Evolutionary conservation across 2,329 filamentous ascomycete species (phyloP).

Genomic region (Fusarium nelsonii): DNA sequence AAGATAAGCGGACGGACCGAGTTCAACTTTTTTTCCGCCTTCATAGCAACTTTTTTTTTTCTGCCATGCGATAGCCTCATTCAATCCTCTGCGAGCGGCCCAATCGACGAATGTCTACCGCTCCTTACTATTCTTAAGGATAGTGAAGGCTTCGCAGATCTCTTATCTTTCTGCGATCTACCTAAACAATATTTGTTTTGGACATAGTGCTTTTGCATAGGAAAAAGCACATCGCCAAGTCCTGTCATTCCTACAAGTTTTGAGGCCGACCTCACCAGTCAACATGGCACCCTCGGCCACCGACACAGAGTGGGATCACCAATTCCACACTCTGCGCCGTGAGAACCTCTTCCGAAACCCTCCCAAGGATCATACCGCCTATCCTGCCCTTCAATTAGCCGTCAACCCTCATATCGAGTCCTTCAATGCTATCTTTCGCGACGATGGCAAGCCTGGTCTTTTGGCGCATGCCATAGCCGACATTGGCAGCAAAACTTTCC

Average conservation of each 20-base stretch:
- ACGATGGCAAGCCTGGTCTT: conserved; percentile 69
- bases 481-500: conserved; percentile 88
- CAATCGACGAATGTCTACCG: conserved; percentile 31
- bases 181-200: not conserved
- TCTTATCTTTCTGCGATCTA: not conserved
- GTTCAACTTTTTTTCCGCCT: conserved; percentile 47
- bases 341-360: conserved; percentile 91
- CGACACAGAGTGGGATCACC: conserved; percentile 81
- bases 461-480: conserved; percentile 83
- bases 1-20: conserved; percentile 22
- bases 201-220: not conserved
- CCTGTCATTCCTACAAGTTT: conserved; percentile 7
- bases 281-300: conserved; percentile 70
- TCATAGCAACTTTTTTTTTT: conserved; percentile 43
- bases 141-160: conserved; percentile 17
- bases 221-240: conserved; percentile 2
- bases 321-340: conserved; percentile 86
- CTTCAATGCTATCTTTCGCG: conserved; percentile 89
- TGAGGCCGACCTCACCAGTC: conserved; percentile 24
- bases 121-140: conserved; percentile 17
- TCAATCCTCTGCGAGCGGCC: conserved; percentile 43
- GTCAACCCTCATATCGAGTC: conserved; percentile 93
- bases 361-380: conserved; percentile 87
- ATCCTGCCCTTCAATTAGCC: conserved; percentile 86
- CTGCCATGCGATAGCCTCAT: conserved; percentile 48